Evolutionary conservation across 202 grass and related monocot genomes (phyloP).

Genomic region (Sporobolus alterniflorus): DNA sequence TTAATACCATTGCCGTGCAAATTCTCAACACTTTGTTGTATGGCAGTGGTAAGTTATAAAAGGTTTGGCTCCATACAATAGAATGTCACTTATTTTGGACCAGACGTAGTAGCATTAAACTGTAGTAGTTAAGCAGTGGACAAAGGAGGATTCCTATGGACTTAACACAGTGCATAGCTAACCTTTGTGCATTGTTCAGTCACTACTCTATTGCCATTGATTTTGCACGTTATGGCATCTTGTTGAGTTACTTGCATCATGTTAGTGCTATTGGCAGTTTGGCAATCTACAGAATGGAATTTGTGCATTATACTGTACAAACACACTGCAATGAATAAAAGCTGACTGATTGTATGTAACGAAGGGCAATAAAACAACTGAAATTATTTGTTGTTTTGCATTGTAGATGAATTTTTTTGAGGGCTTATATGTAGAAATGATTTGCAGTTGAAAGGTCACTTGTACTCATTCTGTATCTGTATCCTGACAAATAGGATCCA

Average conservation of each 20-base stretch:
- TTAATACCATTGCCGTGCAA: neutral
- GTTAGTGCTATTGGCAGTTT: neutral
- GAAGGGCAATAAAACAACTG: neutral
- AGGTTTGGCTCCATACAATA: neutral
- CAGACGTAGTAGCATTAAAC: neutral
- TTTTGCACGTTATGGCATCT: neutral
- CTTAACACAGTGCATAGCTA: neutral
- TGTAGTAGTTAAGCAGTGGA: neutral
- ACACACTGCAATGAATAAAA: neutral
- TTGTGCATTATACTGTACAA: neutral
- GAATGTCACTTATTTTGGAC: neutral
- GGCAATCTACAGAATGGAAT: neutral
- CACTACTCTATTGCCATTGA: neutral
- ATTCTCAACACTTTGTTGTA: neutral
- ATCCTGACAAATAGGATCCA: neutral
- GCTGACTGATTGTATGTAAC: neutral
- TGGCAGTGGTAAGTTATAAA: neutral
- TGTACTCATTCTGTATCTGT: neutral
- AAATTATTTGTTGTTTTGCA: conserved; percentile 17
- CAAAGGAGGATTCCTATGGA: neutral
- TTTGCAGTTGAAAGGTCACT: neutral
- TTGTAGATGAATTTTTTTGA: neutral
- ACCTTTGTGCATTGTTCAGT: neutral
- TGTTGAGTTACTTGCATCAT: neutral
- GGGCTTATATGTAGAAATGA: conserved; percentile 7